Base-by-base conservation (phyloP, 805 yeast genomes). In the Metschnikowia drakensbergensis region DNA sequence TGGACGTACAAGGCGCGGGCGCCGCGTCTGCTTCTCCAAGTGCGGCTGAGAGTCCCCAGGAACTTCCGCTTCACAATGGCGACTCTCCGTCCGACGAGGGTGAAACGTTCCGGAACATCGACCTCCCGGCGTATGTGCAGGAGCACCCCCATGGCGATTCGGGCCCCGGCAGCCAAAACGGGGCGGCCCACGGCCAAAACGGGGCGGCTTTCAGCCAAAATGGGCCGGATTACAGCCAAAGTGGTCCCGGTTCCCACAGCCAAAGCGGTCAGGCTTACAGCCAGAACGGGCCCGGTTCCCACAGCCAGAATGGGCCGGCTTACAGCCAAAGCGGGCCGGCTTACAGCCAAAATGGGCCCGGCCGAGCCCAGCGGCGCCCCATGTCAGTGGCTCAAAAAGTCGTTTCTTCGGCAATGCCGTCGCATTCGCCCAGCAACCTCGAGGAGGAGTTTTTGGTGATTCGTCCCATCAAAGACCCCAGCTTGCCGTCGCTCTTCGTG, bases 381-480 rank as follows among this genome's bases (percentile, higher is more conserved):
- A 22, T 41, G 11, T 33, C 44, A 17, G 37, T 41, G 37, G 27
- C 47, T n/a, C 38, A 42, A 11, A 48, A 48, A 32, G 42, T 52
- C 26, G 45, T 49, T 6, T 42, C 57, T 9, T 45, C 44, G 50
- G 40, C 53, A 4, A 39, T 50, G 6, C 33, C 33, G 23, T 37
- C 32, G 32, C 31, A 27, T 4, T 25, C 45, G 8, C 27, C 42
- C 10, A 40, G 32, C 8, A 54, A 48, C 41, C 40, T 58, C 30
- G 51, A 50, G 46, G 74, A 66, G 29, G 76, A 72, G 50, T 66
- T 62, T 46, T 64, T 71, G 46, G 71, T 65, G 37, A 62, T 72
- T 54, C 65, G 64, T 46, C 57, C 69, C 9, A 62, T 71, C 30
- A 46, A 57, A 5, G 60, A 65, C 38, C 52, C 48, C 6, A 59